phyloP scores from a whole-genome alignment of 2,329 filamentous ascomycete species.

The Phyllosticta paracitricarpa region DNA sequence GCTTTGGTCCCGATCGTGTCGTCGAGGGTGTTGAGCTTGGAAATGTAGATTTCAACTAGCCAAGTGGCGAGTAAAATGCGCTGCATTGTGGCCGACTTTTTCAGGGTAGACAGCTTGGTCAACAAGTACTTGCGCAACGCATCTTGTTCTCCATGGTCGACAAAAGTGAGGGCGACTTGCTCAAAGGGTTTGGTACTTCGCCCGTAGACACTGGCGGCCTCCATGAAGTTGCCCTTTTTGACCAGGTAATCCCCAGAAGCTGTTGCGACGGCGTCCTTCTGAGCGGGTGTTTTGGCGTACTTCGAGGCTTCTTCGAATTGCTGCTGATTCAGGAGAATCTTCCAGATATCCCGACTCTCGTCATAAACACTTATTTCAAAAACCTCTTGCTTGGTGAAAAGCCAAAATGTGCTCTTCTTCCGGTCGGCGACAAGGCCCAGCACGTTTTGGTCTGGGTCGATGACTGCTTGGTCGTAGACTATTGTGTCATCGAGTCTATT shows the following conservation, averaged over 20 bases:
- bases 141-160: conserved; percentile 83
- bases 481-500: conserved; percentile 79
- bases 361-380: conserved; percentile 88
- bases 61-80: conserved; percentile 90
- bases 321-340: conserved; percentile 76
- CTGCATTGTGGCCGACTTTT: conserved; percentile 82
- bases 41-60: conserved; percentile 95
- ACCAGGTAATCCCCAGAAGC: conserved; percentile 85
- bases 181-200: conserved; percentile 96
- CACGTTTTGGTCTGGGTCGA: conserved; percentile 67
- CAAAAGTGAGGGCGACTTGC: conserved; percentile 82
- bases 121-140: conserved; percentile 82
- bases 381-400: conserved; percentile 84
- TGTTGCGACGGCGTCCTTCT: conserved; percentile 85
- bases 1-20: conserved; percentile 87
- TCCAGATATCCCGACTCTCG: conserved; percentile 89
- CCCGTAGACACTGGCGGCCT: conserved; percentile 84
- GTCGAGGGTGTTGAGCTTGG: conserved; percentile 87
- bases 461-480: conserved; percentile 78
- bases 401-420: conserved; percentile 95
- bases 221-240: conserved; percentile 67
- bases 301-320: conserved; percentile 82
- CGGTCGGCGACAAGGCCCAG: conserved; percentile 82
- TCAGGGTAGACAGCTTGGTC: conserved; percentile 71
- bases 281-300: conserved; percentile 67